These are phyloP conservation scores for Rhynchospora breviuscula DNA, from an alignment of 176 grass and related monocot species.

Conservation along the genomic window DNA sequence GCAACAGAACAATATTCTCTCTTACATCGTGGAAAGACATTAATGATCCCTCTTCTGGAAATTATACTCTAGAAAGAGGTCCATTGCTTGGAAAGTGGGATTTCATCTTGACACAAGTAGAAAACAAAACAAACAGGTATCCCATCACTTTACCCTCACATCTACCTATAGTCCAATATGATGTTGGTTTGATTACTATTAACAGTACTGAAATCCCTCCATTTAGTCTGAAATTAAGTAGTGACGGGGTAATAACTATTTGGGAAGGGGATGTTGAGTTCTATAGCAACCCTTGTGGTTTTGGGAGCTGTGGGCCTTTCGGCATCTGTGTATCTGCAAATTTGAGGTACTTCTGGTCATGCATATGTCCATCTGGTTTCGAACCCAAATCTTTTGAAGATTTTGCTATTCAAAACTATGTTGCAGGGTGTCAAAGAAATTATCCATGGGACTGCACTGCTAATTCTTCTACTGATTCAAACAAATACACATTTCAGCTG, in stretches of 20 bases:
- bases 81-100: neutral
- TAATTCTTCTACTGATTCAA: neutral
- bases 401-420: slow-evolving; percentile 34
- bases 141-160: neutral
- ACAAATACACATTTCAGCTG: slow-evolving; percentile 23
- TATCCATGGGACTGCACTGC: slow-evolving; percentile 33
- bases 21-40: neutral
- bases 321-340: slow-evolving; percentile 24
- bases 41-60: neutral
- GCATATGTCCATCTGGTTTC: slow-evolving; percentile 32
- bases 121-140: neutral
- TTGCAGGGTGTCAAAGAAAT: slow-evolving; percentile 36
- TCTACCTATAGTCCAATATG: neutral
- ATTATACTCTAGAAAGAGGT: neutral
- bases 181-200: neutral
- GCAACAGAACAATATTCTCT: neutral
- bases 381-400: slow-evolving; percentile 24
- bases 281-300: slow-evolving; percentile 10
- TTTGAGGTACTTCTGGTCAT: neutral
- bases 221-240: neutral
- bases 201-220: neutral
- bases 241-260: neutral
- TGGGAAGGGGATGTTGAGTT: slow-evolving; percentile 20
- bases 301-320: slow-evolving; percentile 27
- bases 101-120: neutral